These are phyloP conservation scores for Fraxinus ornus DNA, from an alignment of 305 asterid species.

Conservation along the genomic window DNA sequence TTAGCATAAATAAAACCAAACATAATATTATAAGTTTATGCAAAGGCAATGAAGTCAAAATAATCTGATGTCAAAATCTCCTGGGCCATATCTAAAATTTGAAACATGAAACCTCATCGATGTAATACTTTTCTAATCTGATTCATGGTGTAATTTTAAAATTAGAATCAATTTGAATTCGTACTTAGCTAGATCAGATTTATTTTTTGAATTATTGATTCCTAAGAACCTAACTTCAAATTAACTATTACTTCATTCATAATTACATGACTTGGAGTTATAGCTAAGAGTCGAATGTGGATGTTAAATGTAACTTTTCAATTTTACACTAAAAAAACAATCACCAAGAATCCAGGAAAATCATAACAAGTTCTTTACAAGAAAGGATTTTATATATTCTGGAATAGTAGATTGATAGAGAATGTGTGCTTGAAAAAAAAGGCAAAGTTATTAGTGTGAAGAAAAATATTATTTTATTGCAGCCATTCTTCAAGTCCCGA, in stretches of 20 bases:
- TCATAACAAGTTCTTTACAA: background rate
- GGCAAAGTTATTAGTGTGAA: too few species aligned
- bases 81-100: background rate
- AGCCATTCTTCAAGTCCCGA: background rate
- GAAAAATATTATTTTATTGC: background rate
- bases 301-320: background rate
- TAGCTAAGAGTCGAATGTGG: background rate
- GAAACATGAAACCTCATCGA: background rate
- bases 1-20: background rate
- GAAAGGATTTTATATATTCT: background rate
- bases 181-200: background rate
- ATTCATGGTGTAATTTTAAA: background rate
- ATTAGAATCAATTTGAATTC: background rate
- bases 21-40: background rate
- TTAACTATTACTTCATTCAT: background rate
- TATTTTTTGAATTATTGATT: background rate
- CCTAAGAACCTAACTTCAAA: background rate
- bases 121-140: background rate
- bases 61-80: background rate
- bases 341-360: background rate
- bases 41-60: background rate
- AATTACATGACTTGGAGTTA: background rate
- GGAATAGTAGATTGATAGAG: too few species aligned
- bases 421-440: too few species aligned
- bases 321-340: background rate